Base-by-base conservation (phyloP, 352 stramenopile species). In the Peronospora belbahrii region DNA sequence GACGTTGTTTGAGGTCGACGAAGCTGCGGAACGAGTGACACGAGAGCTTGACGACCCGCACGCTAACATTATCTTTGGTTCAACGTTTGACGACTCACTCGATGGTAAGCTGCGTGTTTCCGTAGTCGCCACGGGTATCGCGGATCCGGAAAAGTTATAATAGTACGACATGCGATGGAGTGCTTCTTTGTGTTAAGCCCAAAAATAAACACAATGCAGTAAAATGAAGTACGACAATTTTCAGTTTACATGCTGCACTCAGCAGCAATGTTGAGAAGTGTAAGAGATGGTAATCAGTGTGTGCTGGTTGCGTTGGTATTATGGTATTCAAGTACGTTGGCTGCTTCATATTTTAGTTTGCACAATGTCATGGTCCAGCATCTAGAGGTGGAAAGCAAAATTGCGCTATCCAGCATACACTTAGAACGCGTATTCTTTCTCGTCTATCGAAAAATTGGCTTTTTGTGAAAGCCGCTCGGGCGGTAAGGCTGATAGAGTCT, bases 1-100 rank as follows among this genome's bases (percentile, higher is more conserved):
- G 70, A 96, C 84, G 48, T 71, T 98, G 23, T 91, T 94, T 52
- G 85, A 96, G 58, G 85, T 95, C 20, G 84, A 96, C 47, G 76
- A 91, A 45, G 85, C 85, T 11, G 83, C 81, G 5, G 82, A 91
- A 20, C 75, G 84, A 34, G 79, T 96, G 41, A 96, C 81, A 4
- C 62, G 75, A 53, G 85, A 95, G 53, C 74, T 96, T 11, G 81
- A 94, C 22, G 82, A 96, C 38, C 72, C 76, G 2, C 74, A 90
- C 37, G 81, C 81, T 24, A 93, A 93, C 57, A 93, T 93, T 56
- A 93, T 93, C 52, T 93, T 93, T 43, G 81, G 81, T 7, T 93
- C 81, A 38, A 89, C 76, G 13, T 93, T 88, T 36, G 79, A 93
- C 41, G 72, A 88, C 43, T 84, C 74, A 14, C 65, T 93, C 23